A percentile compares a stretch with the other conserved stretches of the same genome.
These are phyloP conservation scores for Shiraia bambusicola DNA, from an alignment of 2,329 filamentous ascomycete species.

Conservation along the genomic window DNA sequence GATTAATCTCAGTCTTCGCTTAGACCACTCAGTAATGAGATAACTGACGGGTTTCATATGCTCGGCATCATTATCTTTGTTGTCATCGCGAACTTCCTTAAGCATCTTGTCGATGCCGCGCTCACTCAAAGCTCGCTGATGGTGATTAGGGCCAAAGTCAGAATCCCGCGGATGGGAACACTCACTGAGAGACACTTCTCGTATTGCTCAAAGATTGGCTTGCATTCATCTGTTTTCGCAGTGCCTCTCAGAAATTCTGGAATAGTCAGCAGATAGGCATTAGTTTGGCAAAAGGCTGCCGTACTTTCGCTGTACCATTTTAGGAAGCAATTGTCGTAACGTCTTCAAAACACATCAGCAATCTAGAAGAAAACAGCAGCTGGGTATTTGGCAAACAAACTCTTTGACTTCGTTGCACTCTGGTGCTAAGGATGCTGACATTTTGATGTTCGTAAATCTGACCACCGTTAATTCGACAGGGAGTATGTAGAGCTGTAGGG, in stretches of 20 bases:
- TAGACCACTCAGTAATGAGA: not conserved
- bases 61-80: constrained; percentile 79
- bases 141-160: not conserved
- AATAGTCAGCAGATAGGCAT: not conserved
- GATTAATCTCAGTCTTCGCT: not conserved
- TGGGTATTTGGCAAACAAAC: constrained; percentile 54
- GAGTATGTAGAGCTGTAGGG: constrained; percentile 5
- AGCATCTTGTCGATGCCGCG: constrained; percentile 91
- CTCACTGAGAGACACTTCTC: constrained; percentile 80
- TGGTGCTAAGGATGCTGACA: constrained; percentile 92
- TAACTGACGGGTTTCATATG: constrained; percentile 53
- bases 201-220: constrained; percentile 82
- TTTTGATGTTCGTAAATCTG: constrained; percentile 43
- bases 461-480: not conserved
- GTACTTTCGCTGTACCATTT: constrained; percentile 99
- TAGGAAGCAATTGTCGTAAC: constrained; percentile 94
- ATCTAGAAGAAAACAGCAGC: not conserved
- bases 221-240: constrained; percentile 83
- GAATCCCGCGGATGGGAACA: not conserved
- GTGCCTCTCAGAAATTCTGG: constrained; percentile 83
- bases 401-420: constrained; percentile 97
- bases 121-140: constrained; percentile 78
- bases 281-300: constrained; percentile 32
- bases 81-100: constrained; percentile 85
- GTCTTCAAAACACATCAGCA: constrained; percentile 53